Evolutionary conservation across 2,329 filamentous ascomycete genomes (phyloP), one percentile per base, ranked within the genome.

Genomic region (Trichoderma afroharzianum): DNA sequence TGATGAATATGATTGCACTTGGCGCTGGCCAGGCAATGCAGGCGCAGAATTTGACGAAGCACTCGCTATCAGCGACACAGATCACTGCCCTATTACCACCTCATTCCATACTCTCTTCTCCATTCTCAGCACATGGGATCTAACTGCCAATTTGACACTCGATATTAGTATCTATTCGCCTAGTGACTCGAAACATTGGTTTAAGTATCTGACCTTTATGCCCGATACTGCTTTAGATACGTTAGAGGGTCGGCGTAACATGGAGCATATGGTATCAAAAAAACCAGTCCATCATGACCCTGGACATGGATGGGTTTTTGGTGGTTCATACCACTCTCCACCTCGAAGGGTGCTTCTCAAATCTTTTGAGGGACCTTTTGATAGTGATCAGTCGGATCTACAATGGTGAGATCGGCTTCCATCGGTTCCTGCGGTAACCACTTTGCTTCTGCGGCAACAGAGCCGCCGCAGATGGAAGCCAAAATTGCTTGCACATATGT

Each of bases 101-200:
- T 73, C 75, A 71, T 76, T 81, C 47, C 53, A 76, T 53, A 69
- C 71, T 73, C 72, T 81, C 32, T 78, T 81, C 72, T 76, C 75
- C 39, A 63, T 71, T 71, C 79, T 81, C 58, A 78, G 77, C 74
- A 67, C 58, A 72, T 81, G 76, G 77, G 74, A 78, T 73, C 76
- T 74, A 68, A 58, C 67, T 21, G 68, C 75, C 70, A 59, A 76
- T 63, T 75, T 81, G 59, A 61, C 76, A 57, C 78, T 81, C 47
- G 80, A 81, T 74, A 79, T 80, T 39, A 80, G 77, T 68, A 71
- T 79, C 66, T 74, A 79, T 74, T 81, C 79, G 39, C 79, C 76
- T 12, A 80, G 76, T 61, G 79, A 80, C 70, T 77, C 74, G 21
- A 68, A 77, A 58, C 76, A 81, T 74, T 78, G 75, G 72, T 80